phyloP scores from a whole-genome alignment of 805 yeast genomes.

The Schizosaccharomyces osmophilus region DNA sequence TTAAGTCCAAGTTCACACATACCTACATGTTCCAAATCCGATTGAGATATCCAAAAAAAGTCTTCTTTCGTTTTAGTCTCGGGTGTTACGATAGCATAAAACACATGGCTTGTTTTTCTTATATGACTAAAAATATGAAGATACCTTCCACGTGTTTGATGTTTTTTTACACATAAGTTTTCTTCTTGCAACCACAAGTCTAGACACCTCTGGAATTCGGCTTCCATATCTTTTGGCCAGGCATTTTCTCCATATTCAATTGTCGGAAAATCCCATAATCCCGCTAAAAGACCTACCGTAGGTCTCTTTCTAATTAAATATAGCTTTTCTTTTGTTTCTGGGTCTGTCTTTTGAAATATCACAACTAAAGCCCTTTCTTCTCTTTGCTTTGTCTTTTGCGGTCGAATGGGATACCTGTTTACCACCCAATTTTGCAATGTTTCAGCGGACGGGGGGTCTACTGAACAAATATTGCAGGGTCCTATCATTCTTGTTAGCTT shows the following conservation, averaged over 20 bases:
- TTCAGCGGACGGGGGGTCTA: neutral
- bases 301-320: neutral
- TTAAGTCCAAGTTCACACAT: neutral
- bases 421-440: neutral
- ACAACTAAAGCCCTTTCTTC: neutral
- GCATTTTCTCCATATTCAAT: neutral
- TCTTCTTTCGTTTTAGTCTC: neutral
- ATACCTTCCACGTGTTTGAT: neutral
- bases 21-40: neutral
- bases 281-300: neutral
- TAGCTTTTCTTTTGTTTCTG: neutral
- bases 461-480: neutral
- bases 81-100: neutral
- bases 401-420: neutral
- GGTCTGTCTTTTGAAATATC: neutral
- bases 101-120: neutral
- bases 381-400: neutral
- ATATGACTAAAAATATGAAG: neutral
- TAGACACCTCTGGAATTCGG: neutral
- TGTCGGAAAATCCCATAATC: conserved; percentile 2
- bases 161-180: neutral
- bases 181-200: neutral
- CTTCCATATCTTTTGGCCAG: neutral
- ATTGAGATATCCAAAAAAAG: neutral
- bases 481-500: neutral